Base-by-base conservation (phyloP, 2,329 filamentous ascomycete species). In the Tolypocladium tundrense region DNA sequence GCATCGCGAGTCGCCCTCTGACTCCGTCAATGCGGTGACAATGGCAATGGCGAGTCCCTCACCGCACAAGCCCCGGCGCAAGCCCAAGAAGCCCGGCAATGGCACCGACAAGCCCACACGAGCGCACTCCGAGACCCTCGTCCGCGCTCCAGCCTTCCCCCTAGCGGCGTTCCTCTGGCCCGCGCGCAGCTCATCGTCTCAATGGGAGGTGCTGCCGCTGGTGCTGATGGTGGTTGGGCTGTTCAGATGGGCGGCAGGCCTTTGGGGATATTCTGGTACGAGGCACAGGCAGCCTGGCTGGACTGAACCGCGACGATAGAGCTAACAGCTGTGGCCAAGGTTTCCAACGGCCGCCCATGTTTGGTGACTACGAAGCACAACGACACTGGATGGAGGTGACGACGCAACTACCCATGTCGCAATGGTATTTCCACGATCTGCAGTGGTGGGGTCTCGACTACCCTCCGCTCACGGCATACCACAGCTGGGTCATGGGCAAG, bases 331-430 rank as follows among this genome's bases (percentile, higher is more conserved):
- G 5, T n/a, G 4, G n/a, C 19, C 2, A 35, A 58, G 89, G 93
- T 58, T 89, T 87, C 67, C 78, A 87, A 59, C 84, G 83, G 60
- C 92, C 92, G 41, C 94, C 94, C 7, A 91, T 97, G 85, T 89
- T 92, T 69, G 94, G 94, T 63, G 94, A 99, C 73, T 99, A 96
- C 74, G 94, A 99, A 77, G 94, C 95, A 4, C 94, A 99, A 72
- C 80, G 94, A 66, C 94, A 99, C 73, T 99, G 94, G 94, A 96
- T 99, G 92, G 94, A 99, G 69, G 79, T 99, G 63, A 97, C 94
- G 2, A 89, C 85, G 10, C 85, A 96, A 60, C 79, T 99, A 2
- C 94, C 94, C 16, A 80, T 95, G 42, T 94, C 91, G 13, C 88
- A 94, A 72, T 99, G 95, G 94, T 99, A 99, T 73, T 96, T 96